Conservation (phyloP, 106 monocot genomes). For the Agapanthus africanus region DNA sequence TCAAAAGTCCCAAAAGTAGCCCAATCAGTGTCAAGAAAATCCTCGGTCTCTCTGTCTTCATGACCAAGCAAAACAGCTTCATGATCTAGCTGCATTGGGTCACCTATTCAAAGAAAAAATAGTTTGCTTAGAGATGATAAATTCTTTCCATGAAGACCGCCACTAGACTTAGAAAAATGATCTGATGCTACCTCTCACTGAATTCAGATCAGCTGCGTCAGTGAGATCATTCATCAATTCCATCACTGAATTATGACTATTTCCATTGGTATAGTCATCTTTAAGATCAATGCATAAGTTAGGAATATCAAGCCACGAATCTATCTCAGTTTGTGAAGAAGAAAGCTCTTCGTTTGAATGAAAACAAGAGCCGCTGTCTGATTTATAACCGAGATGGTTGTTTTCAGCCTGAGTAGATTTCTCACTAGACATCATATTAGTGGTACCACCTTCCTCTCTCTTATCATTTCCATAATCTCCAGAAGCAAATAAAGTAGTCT, state of each 20-base stretch:
- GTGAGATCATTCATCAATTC: constrained; percentile 6
- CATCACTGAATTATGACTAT: constrained; percentile 15
- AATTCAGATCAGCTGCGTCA: constrained; percentile 6
- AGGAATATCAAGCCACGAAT: constrained; percentile 72
- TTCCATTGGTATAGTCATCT: constrained; percentile 26
- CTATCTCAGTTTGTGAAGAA: constrained; percentile 43
- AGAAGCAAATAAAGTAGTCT: constrained; percentile 13
- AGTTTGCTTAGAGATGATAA: constrained; percentile 10
- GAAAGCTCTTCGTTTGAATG: constrained; percentile 31
- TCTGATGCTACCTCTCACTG: constrained; percentile 25
- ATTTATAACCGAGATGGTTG: constrained; percentile 18
- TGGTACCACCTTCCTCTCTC: constrained; percentile 15
- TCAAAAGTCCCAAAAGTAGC: constrained; percentile 48
- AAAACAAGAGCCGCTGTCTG: constrained; percentile 27
- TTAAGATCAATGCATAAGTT: constrained; percentile 30
- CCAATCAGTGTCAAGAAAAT: constrained; percentile 62
- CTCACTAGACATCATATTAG: constrained; percentile 17
- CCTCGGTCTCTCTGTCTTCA: constrained; percentile 33
- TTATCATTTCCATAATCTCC: constrained; percentile 34
- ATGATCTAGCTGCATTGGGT: constrained; percentile 34
- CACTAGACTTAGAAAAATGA: background rate
- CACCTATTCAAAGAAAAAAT: constrained; percentile 13
- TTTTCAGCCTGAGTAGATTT: constrained; percentile 23
- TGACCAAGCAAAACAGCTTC: constrained; percentile 29
- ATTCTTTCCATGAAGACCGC: background rate